Evolutionary conservation across 768 basidiomycete genomes (phyloP).

Genomic region (Boletus rufocinnamomeus): DNA sequence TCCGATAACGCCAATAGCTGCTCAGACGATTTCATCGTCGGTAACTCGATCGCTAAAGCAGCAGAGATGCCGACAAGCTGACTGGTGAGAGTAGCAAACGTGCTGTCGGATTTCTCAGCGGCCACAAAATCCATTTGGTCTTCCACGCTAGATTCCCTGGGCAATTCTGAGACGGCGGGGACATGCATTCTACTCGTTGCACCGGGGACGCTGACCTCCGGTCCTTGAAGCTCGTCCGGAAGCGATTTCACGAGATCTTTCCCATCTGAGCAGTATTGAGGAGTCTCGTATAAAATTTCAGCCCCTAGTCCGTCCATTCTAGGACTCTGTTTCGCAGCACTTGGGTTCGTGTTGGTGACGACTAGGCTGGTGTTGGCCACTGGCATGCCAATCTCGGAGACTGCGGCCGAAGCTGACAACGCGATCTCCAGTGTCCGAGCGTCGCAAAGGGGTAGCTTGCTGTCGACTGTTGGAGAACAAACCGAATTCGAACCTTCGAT

Average conservation of each 20-base stretch:
- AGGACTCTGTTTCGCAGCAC: not conserved
- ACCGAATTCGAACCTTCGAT: not conserved
- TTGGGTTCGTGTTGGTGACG: not conserved
- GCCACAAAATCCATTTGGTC: not conserved
- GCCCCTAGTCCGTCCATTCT: not conserved
- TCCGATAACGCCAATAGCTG: not conserved
- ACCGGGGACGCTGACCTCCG: not conserved
- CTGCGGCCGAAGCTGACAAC: not conserved
- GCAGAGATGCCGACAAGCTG: not conserved
- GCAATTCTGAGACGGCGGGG: not conserved
- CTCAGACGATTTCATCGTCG: not conserved
- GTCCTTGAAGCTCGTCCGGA: not conserved
- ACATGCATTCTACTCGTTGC: not conserved
- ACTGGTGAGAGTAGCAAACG: not conserved
- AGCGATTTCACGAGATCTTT: not conserved
- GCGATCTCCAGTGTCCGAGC: not conserved
- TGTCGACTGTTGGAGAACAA: not conserved
- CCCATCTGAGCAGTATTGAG: not conserved
- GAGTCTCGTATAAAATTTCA: constrained; percentile 1
- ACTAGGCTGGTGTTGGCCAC: not conserved
- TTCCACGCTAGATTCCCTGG: not conserved
- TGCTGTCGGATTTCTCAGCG: not conserved
- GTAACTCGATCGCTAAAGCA: not conserved
- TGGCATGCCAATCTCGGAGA: not conserved
- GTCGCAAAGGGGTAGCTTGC: not conserved